Percentiles rank a stretch among this genome's conserved stretches.
phyloP scores from a whole-genome alignment of 2,329 filamentous ascomycete genomes.

The Claviceps arundinis region DNA sequence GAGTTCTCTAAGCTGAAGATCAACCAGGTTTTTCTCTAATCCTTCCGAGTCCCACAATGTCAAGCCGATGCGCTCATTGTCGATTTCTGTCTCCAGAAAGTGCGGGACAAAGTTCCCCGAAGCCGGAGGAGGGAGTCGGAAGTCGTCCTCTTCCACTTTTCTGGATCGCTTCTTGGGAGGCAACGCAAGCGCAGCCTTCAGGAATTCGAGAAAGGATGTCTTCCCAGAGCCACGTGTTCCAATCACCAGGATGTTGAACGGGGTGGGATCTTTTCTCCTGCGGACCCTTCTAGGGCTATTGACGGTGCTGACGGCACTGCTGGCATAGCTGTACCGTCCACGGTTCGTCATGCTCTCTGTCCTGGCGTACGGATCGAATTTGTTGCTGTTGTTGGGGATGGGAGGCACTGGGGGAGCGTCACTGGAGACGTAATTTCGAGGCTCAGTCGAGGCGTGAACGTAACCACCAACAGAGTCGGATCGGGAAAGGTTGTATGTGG shows the following conservation, averaged over 20 bases:
- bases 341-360: slow-evolving; percentile 95
- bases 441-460: slow-evolving; percentile 23
- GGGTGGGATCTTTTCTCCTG: slow-evolving; percentile 91
- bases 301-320: slow-evolving; percentile 77
- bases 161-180: slow-evolving; percentile 64
- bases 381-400: slow-evolving; percentile 45
- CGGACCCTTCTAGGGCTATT: slow-evolving; percentile 87
- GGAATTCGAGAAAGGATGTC: slow-evolving; percentile 91
- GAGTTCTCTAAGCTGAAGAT: slow-evolving; percentile 86
- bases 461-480: slow-evolving; percentile 12
- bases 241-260: slow-evolving; percentile 91
- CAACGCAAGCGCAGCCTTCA: slow-evolving; percentile 72
- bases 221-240: slow-evolving; percentile 83
- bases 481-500: slow-evolving; percentile 44
- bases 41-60: slow-evolving; percentile 96
- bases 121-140: slow-evolving; percentile 36
- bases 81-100: slow-evolving; percentile 89
- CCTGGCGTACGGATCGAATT: slow-evolving; percentile 65
- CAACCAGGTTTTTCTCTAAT: slow-evolving; percentile 86
- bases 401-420: slow-evolving; percentile 40
- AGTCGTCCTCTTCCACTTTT: slow-evolving; percentile 44
- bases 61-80: slow-evolving; percentile 78
- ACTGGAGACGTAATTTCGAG: slow-evolving; percentile 28
- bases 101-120: slow-evolving; percentile 69
- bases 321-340: slow-evolving; percentile 91